These are phyloP conservation scores for Rhizopogon vulgaris DNA, from an alignment of 768 basidiomycete species.

Conservation along the genomic window DNA sequence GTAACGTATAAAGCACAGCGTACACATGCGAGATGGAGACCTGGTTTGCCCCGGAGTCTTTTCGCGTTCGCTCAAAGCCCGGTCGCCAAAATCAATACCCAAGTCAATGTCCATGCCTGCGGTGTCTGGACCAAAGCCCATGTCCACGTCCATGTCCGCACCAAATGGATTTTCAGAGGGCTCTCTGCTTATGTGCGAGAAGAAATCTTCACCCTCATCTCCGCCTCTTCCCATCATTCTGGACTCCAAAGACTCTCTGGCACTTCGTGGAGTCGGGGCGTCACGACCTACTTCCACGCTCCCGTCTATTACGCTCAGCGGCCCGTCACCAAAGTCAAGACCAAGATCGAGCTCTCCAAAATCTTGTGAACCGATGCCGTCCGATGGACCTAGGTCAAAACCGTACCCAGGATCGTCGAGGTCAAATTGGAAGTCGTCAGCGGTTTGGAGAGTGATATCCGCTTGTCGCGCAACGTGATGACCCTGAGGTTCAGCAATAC, in stretches of 20 bases:
- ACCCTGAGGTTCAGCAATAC: constrained; percentile 54
- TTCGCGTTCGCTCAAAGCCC: constrained; percentile 37
- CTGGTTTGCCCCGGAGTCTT: constrained; percentile 56
- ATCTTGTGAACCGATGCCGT: constrained; percentile 84
- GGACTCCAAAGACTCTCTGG: constrained; percentile 56
- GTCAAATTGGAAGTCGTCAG: constrained; percentile 68
- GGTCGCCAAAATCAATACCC: constrained; percentile 64
- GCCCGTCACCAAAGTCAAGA: constrained; percentile 68
- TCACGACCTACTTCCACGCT: constrained; percentile 79
- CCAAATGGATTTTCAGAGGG: constrained; percentile 63
- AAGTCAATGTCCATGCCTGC: constrained; percentile 58
- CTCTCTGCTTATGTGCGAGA: constrained; percentile 62
- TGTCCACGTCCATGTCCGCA: constrained; percentile 44
- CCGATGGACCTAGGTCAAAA: constrained; percentile 75
- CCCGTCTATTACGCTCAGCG: constrained; percentile 29
- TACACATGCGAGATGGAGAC: constrained; percentile 65
- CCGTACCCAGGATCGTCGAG: constrained; percentile 51
- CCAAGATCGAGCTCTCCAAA: constrained; percentile 69
- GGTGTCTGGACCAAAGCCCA: constrained; percentile 45
- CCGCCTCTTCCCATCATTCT: constrained; percentile 47
- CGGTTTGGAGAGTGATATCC: constrained; percentile 81
- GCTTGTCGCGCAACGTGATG: constrained; percentile 81
- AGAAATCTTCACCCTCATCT: constrained; percentile 48
- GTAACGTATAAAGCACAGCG: constrained; percentile 17
- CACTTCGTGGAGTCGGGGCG: constrained; percentile 39